A percentile compares a stretch with the other conserved stretches of the same genome.
These are phyloP conservation scores for Gastrolobium villosum DNA, from an alignment of 306 rosid genomes.

Conservation along the genomic window DNA sequence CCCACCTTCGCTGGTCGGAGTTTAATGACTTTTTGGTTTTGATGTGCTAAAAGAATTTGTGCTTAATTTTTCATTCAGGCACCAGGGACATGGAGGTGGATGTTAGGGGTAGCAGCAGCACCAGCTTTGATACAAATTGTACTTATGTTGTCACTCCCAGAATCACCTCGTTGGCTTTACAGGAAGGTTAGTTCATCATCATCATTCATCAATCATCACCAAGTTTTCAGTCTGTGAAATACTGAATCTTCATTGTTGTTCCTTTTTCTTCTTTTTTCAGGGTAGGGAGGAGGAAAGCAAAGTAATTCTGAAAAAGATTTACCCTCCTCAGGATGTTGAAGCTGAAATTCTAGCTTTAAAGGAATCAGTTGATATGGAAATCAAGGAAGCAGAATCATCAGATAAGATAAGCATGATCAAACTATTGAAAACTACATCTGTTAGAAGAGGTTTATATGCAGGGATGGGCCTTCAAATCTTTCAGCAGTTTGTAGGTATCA, in stretches of 20 bases:
- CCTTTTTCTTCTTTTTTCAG: constrained; percentile 32
- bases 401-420: constrained; percentile 49
- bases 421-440: constrained; percentile 56
- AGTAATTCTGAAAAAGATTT: constrained; percentile 45
- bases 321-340: constrained; percentile 58
- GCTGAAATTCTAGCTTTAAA: constrained; percentile 53
- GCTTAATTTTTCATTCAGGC: constrained; percentile 51
- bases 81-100: constrained; percentile 77
- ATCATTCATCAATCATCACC: not conserved
- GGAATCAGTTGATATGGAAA: constrained; percentile 61
- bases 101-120: constrained; percentile 74
- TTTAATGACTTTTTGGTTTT: not conserved
- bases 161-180: constrained; percentile 81
- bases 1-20: not conserved
- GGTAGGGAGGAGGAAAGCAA: constrained; percentile 66
- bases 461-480: constrained; percentile 69
- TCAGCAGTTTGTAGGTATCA: constrained; percentile 78
- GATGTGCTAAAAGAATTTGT: not conserved
- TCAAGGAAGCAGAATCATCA: constrained; percentile 35
- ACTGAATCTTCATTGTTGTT: not conserved
- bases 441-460: constrained; percentile 64
- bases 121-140: constrained; percentile 65
- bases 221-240: not conserved
- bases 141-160: constrained; percentile 70
- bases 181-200: constrained; percentile 57